A percentile compares a stretch with the other conserved stretches of the same genome.
phyloP scores from a whole-genome alignment of 2,329 filamentous ascomycete genomes.

The Pyrenophora graminea region DNA sequence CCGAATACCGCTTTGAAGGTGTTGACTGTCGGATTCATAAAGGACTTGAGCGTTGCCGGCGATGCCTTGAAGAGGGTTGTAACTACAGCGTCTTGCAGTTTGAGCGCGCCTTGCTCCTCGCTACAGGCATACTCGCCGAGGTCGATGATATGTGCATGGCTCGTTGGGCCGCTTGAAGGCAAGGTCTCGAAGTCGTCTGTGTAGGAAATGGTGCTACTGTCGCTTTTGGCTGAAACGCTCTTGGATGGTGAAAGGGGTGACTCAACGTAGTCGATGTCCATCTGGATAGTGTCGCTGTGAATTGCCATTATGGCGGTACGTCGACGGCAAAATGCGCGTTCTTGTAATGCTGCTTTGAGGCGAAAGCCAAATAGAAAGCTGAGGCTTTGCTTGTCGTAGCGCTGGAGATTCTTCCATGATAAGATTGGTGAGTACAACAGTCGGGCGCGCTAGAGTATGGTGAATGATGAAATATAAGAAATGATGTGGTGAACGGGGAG shows the following conservation, averaged over 20 bases:
- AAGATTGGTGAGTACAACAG: not conserved
- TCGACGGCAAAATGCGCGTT: too few species aligned
- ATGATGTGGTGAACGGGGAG: not conserved
- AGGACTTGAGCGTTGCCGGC: constrained; percentile 1
- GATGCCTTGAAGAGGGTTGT: constrained; percentile 20
- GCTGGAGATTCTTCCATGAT: not conserved
- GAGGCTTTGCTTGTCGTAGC: not conserved
- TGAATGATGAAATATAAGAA: not conserved
- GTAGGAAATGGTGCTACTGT: constrained; percentile 3
- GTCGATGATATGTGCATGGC: constrained; percentile 14
- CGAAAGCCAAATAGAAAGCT: not conserved
- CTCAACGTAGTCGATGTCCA: too few species aligned
- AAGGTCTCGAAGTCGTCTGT: constrained; percentile 8
- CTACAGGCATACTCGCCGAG: constrained; percentile 2
- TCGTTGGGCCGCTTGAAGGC: not conserved
- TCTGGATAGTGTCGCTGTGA: too few species aligned
- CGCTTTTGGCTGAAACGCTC: constrained; percentile 1
- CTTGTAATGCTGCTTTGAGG: too few species aligned
- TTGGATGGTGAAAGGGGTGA: not conserved
- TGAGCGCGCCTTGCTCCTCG: not conserved
- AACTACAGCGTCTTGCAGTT: constrained; percentile 23
- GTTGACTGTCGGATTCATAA: constrained; percentile 16
- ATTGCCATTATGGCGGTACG: too few species aligned
- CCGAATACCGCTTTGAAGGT: constrained; percentile 22
- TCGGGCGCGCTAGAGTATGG: not conserved